These are phyloP conservation scores for Linaria vulgaris DNA, from an alignment of 257 asterid species.

Conservation along the genomic window DNA sequence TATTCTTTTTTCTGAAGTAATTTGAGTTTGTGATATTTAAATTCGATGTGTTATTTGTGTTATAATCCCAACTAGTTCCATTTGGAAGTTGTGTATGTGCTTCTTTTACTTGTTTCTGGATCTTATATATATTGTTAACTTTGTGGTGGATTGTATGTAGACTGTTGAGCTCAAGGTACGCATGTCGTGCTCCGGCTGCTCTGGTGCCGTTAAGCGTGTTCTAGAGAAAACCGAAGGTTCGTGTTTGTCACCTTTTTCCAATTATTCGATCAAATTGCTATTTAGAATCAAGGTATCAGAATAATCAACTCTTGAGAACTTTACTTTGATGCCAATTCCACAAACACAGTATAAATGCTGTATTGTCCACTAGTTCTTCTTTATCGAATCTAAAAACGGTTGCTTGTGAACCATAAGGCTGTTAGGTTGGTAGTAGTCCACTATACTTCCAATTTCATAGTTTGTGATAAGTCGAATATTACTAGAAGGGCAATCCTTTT, in stretches of 20 bases:
- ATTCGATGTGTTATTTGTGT: neutral
- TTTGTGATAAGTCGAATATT: neutral
- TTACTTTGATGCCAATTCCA: no score
- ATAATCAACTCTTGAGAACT: neutral
- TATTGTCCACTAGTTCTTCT: no score
- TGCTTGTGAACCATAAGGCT: no score
- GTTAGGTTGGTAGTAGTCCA: no score
- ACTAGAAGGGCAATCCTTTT: neutral
- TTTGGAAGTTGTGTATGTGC: neutral
- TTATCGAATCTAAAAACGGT: no score
- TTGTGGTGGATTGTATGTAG: slow-evolving; percentile 52
- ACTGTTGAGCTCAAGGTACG: slow-evolving; percentile 90
- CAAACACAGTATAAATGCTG: no score
- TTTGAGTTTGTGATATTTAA: neutral
- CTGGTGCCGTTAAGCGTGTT: slow-evolving; percentile 88
- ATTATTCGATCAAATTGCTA: slow-evolving; percentile 1
- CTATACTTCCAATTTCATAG: no score
- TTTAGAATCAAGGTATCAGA: neutral
- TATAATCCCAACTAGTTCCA: neutral
- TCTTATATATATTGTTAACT: slow-evolving; percentile 9
- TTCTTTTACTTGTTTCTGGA: neutral
- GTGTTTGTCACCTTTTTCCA: slow-evolving; percentile 20
- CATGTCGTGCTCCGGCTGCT: slow-evolving; percentile 93
- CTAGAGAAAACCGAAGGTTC: slow-evolving; percentile 84
- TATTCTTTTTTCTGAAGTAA: neutral